Evolutionary conservation across 441 rosid species (phyloP).

Genomic region (Arabidopsis lyrata): DNA sequence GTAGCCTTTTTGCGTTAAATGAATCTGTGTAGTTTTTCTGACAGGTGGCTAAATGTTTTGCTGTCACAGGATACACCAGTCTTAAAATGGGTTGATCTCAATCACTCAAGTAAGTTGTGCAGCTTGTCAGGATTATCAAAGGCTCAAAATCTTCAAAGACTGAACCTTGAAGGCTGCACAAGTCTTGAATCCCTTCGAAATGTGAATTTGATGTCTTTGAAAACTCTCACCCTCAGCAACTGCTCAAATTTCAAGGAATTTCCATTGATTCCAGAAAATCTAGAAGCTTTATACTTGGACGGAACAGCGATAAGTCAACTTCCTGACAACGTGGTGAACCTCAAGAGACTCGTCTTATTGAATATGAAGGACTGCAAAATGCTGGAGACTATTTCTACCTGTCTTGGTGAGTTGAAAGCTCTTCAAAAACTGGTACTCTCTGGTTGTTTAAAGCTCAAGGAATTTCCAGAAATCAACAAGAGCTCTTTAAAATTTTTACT

Average conservation of each 20-base stretch:
- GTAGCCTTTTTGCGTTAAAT: too few species aligned
- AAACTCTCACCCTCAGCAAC: constrained; percentile 9
- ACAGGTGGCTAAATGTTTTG: not conserved
- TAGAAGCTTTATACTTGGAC: constrained; percentile 11
- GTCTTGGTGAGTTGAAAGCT: constrained; percentile 16
- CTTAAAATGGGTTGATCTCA: not conserved
- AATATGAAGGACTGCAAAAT: constrained; percentile 42
- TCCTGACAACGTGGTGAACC: constrained; percentile 19
- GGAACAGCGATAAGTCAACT: constrained; percentile 15
- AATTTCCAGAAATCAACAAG: constrained; percentile 17
- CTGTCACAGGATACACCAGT: not conserved
- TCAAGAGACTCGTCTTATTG: constrained; percentile 36
- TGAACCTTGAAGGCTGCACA: constrained; percentile 18
- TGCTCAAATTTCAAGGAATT: constrained; percentile 5
- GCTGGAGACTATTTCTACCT: constrained; percentile 11
- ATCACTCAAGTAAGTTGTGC: not conserved
- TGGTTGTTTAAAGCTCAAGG: constrained; percentile 32
- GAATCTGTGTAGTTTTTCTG: not conserved
- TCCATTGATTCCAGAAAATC: not conserved
- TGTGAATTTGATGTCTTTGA: not conserved
- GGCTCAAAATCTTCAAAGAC: not conserved
- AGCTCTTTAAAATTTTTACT: not conserved
- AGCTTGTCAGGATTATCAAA: not conserved
- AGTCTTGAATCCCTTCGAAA: not conserved
- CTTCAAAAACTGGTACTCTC: constrained; percentile 36